A percentile compares a stretch with the other conserved stretches of the same genome.
Conservation (phyloP, 495 filamentous ascomycete genomes). For the Pseudoneurospora amorphoporcata region DNA sequence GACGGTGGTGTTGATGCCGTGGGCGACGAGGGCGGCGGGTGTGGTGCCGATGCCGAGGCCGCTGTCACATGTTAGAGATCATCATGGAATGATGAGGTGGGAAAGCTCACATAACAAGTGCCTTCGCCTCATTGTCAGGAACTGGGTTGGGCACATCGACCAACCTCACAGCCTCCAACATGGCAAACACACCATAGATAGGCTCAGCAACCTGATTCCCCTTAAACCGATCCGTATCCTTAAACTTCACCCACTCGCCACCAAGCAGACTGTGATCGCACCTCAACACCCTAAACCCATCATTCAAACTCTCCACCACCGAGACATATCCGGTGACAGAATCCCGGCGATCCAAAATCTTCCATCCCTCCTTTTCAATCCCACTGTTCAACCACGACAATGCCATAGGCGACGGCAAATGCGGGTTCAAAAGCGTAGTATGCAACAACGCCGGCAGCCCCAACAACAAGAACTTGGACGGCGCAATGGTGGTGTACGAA, state of each 20-base stretch:
- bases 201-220: conserved; percentile 59
- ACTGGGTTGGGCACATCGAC: conserved; percentile 47
- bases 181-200: conserved; percentile 85
- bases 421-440: conserved; percentile 58
- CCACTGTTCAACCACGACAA: conserved; percentile 51
- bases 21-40: conserved; percentile 71
- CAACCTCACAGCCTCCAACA: conserved; percentile 83
- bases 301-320: conserved; percentile 61
- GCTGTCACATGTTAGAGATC: conserved; percentile 38
- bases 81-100: not conserved
- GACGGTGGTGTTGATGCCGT: conserved; percentile 84
- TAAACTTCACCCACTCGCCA: conserved; percentile 73
- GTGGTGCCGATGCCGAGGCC: conserved; percentile 90
- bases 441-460: conserved; percentile 62
- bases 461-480: conserved; percentile 54
- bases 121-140: conserved; percentile 57
- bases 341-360: conserved; percentile 67
- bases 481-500: conserved; percentile 53
- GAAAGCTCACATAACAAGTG: conserved; percentile 65
- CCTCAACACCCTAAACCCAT: conserved; percentile 71
- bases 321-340: conserved; percentile 88
- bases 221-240: conserved; percentile 17
- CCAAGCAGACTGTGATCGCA: conserved; percentile 92
- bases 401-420: conserved; percentile 46
- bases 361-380: conserved; percentile 44